Evolutionary conservation across 768 basidiomycete species (phyloP).

Genomic region (Leccinum ochraceum): DNA sequence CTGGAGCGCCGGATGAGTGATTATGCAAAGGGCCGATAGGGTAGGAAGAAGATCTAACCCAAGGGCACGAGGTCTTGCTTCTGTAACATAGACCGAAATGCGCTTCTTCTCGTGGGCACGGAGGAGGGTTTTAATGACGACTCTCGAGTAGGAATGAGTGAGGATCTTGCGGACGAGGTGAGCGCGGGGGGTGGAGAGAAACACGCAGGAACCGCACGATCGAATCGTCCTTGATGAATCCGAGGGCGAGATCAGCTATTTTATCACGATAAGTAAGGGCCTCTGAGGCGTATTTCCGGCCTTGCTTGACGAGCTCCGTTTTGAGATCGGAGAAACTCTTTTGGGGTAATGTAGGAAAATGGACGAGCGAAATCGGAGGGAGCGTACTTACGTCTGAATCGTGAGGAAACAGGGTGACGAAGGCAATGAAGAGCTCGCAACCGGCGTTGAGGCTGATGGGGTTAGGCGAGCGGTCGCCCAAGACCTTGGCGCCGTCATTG

Average conservation of each 20-base stretch:
- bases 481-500: slow-evolving; percentile 65
- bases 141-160: slow-evolving; percentile 95
- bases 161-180: slow-evolving; percentile 64
- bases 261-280: slow-evolving; percentile 85
- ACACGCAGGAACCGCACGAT: slow-evolving; percentile 51
- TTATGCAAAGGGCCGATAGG: background rate
- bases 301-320: slow-evolving; percentile 78
- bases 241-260: slow-evolving; percentile 86
- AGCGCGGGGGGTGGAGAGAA: slow-evolving; percentile 14
- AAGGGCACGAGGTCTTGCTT: slow-evolving; percentile 86
- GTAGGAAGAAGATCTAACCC: slow-evolving; percentile 55
- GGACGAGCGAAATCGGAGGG: slow-evolving; percentile 11
- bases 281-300: slow-evolving; percentile 71
- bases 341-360: slow-evolving; percentile 9
- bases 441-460: slow-evolving; percentile 87
- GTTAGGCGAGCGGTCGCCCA: slow-evolving; percentile 67
- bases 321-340: slow-evolving; percentile 87
- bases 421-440: slow-evolving; percentile 87
- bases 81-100: slow-evolving; percentile 97
- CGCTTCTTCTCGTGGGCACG: slow-evolving; percentile 89
- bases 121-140: slow-evolving; percentile 90
- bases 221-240: slow-evolving; percentile 94
- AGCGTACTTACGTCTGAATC: slow-evolving; percentile 66
- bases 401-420: slow-evolving; percentile 82
- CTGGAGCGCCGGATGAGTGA: slow-evolving; percentile 41